Conservation (phyloP, 106 monocot species). For the Posidonia australis region DNA sequence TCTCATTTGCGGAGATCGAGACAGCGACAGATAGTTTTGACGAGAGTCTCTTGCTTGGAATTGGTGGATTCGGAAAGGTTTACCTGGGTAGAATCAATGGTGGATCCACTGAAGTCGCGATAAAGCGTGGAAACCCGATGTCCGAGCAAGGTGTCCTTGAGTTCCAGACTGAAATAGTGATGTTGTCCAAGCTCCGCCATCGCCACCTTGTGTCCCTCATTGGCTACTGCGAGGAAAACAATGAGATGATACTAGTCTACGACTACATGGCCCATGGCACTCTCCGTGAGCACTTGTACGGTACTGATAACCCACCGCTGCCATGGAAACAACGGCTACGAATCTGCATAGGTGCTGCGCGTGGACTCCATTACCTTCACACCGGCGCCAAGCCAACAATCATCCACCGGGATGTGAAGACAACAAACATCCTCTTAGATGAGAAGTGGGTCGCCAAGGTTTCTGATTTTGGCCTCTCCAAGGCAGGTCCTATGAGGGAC, state of each 20-base stretch:
- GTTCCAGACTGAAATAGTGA: constrained; percentile 47
- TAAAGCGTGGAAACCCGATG: constrained; percentile 31
- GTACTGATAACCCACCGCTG: constrained; percentile 35
- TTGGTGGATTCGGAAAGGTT: constrained; percentile 48
- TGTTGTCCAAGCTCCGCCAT: constrained; percentile 40
- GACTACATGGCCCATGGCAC: no score
- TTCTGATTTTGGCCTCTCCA: constrained; percentile 80
- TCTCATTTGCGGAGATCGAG: constrained; percentile 35
- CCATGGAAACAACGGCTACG: constrained; percentile 63
- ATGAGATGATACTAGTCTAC: constrained; percentile 73
- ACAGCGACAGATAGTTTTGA: constrained; percentile 34
- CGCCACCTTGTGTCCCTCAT: no score
- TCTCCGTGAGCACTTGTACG: constrained; percentile 79
- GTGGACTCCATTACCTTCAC: no score
- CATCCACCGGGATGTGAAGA: constrained; percentile 74
- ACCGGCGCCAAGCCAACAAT: constrained; percentile 74
- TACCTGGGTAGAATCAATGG: constrained; percentile 34
- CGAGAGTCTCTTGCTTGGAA: constrained; percentile 34
- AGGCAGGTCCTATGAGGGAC: constrained; percentile 53
- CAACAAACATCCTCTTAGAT: no score
- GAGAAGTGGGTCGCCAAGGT: constrained; percentile 84
- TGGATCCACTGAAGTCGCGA: constrained; percentile 37
- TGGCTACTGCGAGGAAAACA: constrained; percentile 69
- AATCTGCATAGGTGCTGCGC: constrained; percentile 23
- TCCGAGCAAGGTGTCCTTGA: constrained; percentile 36